Conservation (phyloP, 768 basidiomycete species). For the Hebeloma cylindrosporum region DNA sequence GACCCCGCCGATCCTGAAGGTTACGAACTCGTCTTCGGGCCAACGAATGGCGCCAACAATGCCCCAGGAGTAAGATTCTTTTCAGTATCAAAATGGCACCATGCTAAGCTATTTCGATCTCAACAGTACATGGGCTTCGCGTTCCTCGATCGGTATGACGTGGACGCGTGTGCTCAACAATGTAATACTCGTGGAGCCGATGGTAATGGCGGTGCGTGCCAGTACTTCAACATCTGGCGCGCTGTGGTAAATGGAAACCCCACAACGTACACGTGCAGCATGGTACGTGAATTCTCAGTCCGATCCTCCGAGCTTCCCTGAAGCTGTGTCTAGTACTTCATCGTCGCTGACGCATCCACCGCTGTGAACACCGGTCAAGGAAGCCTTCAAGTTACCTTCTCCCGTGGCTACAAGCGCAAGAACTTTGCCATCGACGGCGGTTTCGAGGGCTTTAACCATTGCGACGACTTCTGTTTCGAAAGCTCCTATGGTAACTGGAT, state of each 20-base stretch:
- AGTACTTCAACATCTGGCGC: conserved; percentile 56
- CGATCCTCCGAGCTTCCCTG: background rate
- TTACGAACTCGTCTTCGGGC: conserved; percentile 47
- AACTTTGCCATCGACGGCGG: conserved; percentile 40
- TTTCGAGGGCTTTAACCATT: conserved; percentile 42
- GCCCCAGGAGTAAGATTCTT: conserved; percentile 39
- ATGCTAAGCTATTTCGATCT: background rate
- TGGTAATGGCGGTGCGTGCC: conserved; percentile 42
- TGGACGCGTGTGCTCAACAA: conserved; percentile 41
- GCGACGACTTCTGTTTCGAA: conserved; percentile 43
- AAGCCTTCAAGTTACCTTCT: conserved; percentile 43
- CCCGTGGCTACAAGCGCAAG: conserved; percentile 45
- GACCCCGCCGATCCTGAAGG: conserved; percentile 43
- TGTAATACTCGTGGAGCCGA: conserved; percentile 46
- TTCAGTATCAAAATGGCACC: background rate
- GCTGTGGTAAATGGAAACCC: conserved; percentile 46
- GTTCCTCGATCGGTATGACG: conserved; percentile 49
- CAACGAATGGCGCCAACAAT: conserved; percentile 46
- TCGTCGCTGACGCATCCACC: conserved; percentile 41
- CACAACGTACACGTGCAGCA: conserved; percentile 49
- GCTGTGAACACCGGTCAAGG: conserved; percentile 50
- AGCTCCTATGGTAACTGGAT: conserved; percentile 38
- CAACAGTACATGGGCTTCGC: conserved; percentile 52
- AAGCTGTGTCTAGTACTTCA: conserved; percentile 37
- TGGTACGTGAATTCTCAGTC: conserved; percentile 31